Conservation (phyloP, 495 filamentous ascomycete genomes). For the Tuber borchii region DNA sequence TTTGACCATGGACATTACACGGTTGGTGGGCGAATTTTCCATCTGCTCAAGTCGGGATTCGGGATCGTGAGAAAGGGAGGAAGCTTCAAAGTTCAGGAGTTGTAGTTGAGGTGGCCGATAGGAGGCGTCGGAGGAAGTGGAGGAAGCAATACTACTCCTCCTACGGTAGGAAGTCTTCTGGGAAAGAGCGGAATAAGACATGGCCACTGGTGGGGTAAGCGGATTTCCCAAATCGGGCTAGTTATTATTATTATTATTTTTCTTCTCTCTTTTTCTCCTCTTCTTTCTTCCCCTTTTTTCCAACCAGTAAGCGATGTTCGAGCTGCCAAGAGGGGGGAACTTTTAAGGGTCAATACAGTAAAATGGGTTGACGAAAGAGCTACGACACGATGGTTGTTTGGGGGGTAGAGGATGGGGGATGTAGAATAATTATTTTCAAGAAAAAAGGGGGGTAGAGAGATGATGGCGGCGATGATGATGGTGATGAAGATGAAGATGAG, state of each 20-base stretch:
- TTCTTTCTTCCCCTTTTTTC: neutral
- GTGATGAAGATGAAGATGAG: neutral
- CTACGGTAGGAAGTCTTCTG: slow-evolving; percentile 13
- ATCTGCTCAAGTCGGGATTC: slow-evolving; percentile 9
- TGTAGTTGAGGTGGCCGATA: slow-evolving; percentile 22
- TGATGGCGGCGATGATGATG: neutral
- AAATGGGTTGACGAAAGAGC: neutral
- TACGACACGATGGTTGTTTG: neutral
- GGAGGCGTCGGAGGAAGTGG: slow-evolving; percentile 8
- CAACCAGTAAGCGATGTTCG: neutral
- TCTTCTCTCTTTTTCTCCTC: neutral
- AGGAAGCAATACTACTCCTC: slow-evolving; percentile 18
- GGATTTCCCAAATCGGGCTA: neutral
- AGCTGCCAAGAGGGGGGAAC: neutral
- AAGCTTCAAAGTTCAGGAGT: slow-evolving; percentile 22
- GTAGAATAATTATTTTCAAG: neutral
- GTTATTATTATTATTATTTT: neutral
- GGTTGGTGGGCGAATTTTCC: slow-evolving; percentile 10
- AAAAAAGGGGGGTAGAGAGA: neutral
- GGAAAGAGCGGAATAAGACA: slow-evolving; percentile 31
- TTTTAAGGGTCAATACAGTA: neutral
- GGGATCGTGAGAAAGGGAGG: slow-evolving; percentile 3
- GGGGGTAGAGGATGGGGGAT: neutral
- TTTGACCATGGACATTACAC: slow-evolving; percentile 14
- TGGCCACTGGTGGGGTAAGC: neutral